phyloP scores from a whole-genome alignment of 2,329 filamentous ascomycete species.

The Beauveria caledonica region DNA sequence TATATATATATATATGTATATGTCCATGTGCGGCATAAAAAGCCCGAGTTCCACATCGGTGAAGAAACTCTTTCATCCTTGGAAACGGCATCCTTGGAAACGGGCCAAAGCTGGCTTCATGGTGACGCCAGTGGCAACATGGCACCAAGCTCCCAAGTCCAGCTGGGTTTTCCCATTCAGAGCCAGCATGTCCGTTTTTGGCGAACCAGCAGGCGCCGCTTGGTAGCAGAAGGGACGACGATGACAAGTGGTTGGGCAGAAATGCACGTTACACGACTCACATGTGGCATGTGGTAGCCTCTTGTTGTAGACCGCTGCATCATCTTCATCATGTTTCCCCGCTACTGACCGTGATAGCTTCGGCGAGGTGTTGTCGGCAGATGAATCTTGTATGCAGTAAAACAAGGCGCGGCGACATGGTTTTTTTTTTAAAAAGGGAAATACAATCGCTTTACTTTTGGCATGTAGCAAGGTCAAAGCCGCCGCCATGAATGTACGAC shows the following conservation, averaged over 20 bases:
- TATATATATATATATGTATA: no score
- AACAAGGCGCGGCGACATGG: no score
- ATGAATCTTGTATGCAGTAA: not conserved
- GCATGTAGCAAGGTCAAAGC: no score
- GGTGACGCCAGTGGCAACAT: not conserved
- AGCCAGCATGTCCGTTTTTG: not conserved
- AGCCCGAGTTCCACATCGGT: slow-evolving; percentile 5
- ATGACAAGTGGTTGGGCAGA: not conserved
- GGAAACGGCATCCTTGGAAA: not conserved
- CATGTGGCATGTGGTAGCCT: not conserved
- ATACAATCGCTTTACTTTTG: no score
- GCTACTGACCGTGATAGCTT: not conserved
- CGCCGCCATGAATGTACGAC: no score
- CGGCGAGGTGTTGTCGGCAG: not conserved
- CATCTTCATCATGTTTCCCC: not conserved
- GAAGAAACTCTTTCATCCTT: not conserved
- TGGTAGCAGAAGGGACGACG: not conserved
- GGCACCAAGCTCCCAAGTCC: not conserved
- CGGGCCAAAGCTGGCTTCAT: not conserved
- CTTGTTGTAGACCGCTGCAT: not conserved
- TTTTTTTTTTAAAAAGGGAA: no score
- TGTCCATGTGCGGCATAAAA: not conserved
- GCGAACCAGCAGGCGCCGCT: not conserved
- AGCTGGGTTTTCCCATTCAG: not conserved
- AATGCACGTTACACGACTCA: slow-evolving; percentile 1